These are phyloP conservation scores for Candida orba DNA, from an alignment of 805 yeast genomes.

Conservation along the genomic window DNA sequence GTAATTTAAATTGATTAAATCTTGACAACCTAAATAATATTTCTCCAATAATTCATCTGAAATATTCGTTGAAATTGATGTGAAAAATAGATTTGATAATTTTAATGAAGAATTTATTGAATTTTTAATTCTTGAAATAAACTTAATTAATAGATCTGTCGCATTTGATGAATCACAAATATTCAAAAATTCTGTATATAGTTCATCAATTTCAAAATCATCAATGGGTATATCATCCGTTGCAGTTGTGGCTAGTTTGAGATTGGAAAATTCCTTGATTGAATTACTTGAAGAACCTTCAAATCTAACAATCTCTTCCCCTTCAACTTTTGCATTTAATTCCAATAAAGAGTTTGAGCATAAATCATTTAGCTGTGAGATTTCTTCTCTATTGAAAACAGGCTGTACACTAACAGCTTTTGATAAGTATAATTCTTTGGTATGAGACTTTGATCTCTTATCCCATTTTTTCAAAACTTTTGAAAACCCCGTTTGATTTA, in stretches of 20 bases:
- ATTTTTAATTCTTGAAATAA: constrained; percentile 35
- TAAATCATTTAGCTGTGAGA: constrained; percentile 75
- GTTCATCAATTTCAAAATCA: constrained; percentile 54
- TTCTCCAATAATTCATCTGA: constrained; percentile 44
- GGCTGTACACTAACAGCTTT: constrained; percentile 97
- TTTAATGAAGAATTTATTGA: constrained; percentile 35
- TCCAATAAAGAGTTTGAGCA: constrained; percentile 62
- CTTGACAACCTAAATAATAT: constrained; percentile 33
- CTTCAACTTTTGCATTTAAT: constrained; percentile 61
- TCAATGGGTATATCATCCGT: constrained; percentile 15
- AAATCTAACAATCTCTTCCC: constrained; percentile 30
- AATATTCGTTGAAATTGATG: constrained; percentile 58
- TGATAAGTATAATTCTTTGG: constrained; percentile 83
- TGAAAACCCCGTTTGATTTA: constrained; percentile 92
- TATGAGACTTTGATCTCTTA: constrained; percentile 88
- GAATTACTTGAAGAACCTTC: constrained; percentile 19
- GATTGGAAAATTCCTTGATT: constrained; percentile 16
- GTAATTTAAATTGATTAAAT: constrained; percentile 50
- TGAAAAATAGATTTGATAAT: constrained; percentile 64
- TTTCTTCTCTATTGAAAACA: constrained; percentile 84
- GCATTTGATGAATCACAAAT: constrained; percentile 34
- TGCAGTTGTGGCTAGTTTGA: constrained; percentile 11
- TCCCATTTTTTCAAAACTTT: constrained; percentile 98
- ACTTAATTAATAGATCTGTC: constrained; percentile 34
- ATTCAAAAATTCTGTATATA: constrained; percentile 62